Conservation (phyloP, 2,329 filamentous ascomycete species). For the Rutstroemia sp. region DNA sequence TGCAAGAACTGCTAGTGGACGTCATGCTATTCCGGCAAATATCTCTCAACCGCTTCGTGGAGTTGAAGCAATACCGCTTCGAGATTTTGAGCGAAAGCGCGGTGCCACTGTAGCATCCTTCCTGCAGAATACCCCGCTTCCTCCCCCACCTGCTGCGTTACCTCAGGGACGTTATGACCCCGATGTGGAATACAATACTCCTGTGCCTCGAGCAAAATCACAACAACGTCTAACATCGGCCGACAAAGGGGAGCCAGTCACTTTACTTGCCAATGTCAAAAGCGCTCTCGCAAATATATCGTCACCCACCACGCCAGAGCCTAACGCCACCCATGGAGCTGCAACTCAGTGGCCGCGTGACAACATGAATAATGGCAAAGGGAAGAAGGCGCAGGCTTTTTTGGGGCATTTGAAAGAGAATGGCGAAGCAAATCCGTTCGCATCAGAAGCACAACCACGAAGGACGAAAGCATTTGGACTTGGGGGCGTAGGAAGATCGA, state of each 20-base stretch:
- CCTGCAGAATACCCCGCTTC: slow-evolving; percentile 10
- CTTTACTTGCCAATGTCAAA: slow-evolving; percentile 6
- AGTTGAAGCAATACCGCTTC: slow-evolving; percentile 18
- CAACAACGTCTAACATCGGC: background rate
- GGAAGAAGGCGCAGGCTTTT: background rate
- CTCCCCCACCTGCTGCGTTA: slow-evolving; percentile 11
- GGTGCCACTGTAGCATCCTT: slow-evolving; percentile 6
- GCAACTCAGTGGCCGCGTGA: slow-evolving; percentile 4
- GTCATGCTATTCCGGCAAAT: slow-evolving; percentile 5
- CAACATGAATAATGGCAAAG: background rate
- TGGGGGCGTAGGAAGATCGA: background rate
- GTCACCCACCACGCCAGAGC: slow-evolving; percentile 4
- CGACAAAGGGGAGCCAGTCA: background rate
- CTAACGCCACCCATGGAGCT: background rate
- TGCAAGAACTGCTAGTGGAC: slow-evolving; percentile 12
- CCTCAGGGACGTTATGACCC: background rate
- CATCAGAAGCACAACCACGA: background rate
- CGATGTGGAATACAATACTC: background rate
- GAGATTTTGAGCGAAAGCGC: slow-evolving; percentile 9
- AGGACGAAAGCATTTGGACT: background rate
- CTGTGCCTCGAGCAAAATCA: background rate
- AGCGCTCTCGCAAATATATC: slow-evolving; percentile 2
- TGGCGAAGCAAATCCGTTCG: background rate
- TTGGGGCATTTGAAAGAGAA: background rate
- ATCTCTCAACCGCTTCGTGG: slow-evolving; percentile 8